Evolutionary conservation across 2,329 filamentous ascomycete genomes (phyloP).

Genomic region (Anisogramma anomala): DNA sequence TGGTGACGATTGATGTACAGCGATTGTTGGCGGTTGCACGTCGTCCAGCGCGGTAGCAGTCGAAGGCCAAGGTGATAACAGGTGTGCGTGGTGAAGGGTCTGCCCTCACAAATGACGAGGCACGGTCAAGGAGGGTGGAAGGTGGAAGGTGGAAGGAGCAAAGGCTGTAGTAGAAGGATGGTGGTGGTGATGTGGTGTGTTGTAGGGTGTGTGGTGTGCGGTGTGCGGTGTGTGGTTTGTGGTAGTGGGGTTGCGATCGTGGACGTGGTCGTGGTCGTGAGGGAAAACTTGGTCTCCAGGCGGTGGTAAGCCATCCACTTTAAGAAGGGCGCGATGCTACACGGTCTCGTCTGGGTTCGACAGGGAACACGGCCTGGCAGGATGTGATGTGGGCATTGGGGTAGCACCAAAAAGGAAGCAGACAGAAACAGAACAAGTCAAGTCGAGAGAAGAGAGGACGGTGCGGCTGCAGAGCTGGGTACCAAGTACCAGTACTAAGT

Average conservation of each 20-base stretch:
- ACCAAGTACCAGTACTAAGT: too few relatives aligned
- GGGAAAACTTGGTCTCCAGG: slow-evolving; percentile 5
- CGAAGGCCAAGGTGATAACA: neutral
- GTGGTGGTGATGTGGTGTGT: too few relatives aligned
- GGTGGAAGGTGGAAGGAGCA: slow-evolving; percentile 11
- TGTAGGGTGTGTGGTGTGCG: too few relatives aligned
- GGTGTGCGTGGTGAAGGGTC: neutral
- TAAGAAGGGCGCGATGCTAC: slow-evolving; percentile 13
- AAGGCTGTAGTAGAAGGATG: too few relatives aligned
- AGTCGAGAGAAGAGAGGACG: neutral
- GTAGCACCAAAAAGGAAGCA: neutral
- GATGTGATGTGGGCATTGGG: neutral
- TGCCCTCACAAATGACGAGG: slow-evolving; percentile 3
- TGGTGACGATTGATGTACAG: too few relatives aligned
- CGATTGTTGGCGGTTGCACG: slow-evolving; percentile 2
- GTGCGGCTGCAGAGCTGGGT: neutral
- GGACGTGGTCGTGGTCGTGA: too few relatives aligned
- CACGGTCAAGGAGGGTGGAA: slow-evolving; percentile 1
- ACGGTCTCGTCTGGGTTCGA: neutral
- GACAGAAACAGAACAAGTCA: neutral
- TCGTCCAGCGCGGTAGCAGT: slow-evolving; percentile 9
- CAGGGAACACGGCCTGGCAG: slow-evolving; percentile 6
- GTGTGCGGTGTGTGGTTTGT: too few relatives aligned
- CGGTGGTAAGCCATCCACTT: slow-evolving; percentile 6
- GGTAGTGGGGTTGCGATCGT: too few relatives aligned